Evolutionary conservation across 2,329 filamentous ascomycete species (phyloP).

Genomic region (Cyanodermella asteris): DNA sequence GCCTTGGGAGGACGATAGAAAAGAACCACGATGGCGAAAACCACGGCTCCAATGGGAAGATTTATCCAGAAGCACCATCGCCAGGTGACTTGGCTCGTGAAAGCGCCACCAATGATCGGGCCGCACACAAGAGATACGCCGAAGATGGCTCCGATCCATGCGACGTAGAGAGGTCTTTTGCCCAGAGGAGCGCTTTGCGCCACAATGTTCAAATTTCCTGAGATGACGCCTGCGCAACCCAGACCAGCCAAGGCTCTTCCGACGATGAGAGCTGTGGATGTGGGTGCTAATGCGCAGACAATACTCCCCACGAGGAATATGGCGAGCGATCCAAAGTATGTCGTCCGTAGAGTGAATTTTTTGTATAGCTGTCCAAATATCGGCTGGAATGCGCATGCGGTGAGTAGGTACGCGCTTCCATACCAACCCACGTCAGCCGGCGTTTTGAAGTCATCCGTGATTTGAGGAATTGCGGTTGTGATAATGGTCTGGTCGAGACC

Average conservation of each 20-base stretch:
- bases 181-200: slow-evolving; percentile 9
- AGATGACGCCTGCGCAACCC: slow-evolving; percentile 12
- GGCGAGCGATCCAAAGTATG: slow-evolving; percentile 10
- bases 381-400: slow-evolving; percentile 14
- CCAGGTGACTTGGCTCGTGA: slow-evolving; percentile 21
- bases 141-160: slow-evolving; percentile 9
- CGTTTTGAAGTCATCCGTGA: slow-evolving; percentile 25
- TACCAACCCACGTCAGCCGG: slow-evolving; percentile 28
- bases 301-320: slow-evolving; percentile 15
- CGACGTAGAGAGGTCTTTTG: slow-evolving; percentile 10
- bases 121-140: slow-evolving; percentile 2
- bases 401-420: slow-evolving; percentile 22
- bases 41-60: slow-evolving; percentile 16
- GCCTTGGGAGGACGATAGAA: slow-evolving; percentile 13
- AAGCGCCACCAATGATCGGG: slow-evolving; percentile 14
- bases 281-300: slow-evolving; percentile 14
- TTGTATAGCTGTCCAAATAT: slow-evolving; percentile 5
- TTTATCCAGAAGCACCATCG: slow-evolving; percentile 17
- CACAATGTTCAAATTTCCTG: slow-evolving; percentile 10
- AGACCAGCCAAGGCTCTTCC: slow-evolving; percentile 24
- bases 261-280: slow-evolving; percentile 14
- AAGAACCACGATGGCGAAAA: slow-evolving; percentile 14
- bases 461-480: slow-evolving; percentile 20
- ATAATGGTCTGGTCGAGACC: slow-evolving; percentile 3
- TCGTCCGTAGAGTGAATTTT: slow-evolving; percentile 4